Conservation (phyloP, 164 flowering plant species). For the Stephania cephalantha region DNA sequence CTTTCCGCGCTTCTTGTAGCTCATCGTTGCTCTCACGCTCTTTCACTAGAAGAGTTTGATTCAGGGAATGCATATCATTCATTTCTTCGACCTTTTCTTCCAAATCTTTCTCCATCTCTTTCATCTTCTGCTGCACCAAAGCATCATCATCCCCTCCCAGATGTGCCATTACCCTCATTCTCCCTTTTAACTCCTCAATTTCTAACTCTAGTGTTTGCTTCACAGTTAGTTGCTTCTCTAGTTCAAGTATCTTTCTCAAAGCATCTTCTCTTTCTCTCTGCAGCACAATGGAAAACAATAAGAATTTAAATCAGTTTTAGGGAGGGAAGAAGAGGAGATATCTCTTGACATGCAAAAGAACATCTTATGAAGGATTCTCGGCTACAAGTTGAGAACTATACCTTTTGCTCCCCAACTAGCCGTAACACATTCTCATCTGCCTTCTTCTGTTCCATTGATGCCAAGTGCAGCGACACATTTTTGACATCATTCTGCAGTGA, state of each 20-base stretch:
- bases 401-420: slow-evolving; percentile 70
- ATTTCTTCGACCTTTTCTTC: slow-evolving; percentile 53
- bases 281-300: slow-evolving; percentile 3
- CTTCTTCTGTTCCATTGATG: slow-evolving; percentile 56
- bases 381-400: slow-evolving; percentile 15
- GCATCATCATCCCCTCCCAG: slow-evolving; percentile 51
- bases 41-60: slow-evolving; percentile 44
- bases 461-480: slow-evolving; percentile 33
- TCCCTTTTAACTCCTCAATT: slow-evolving; percentile 57
- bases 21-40: slow-evolving; percentile 55
- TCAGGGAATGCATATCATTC: slow-evolving; percentile 30
- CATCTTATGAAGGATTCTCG: slow-evolving; percentile 20
- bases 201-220: slow-evolving; percentile 72
- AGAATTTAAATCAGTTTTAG: slow-evolving; percentile 19
- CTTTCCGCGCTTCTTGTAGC: slow-evolving; percentile 62
- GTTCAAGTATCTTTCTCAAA: slow-evolving; percentile 35
- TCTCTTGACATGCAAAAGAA: slow-evolving; percentile 23
- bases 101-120: slow-evolving; percentile 28
- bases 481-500: slow-evolving; percentile 42
- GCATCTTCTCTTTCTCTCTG: slow-evolving; percentile 69
- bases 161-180: slow-evolving; percentile 50
- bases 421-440: slow-evolving; percentile 53
- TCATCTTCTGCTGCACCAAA: slow-evolving; percentile 38
- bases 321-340: neutral
- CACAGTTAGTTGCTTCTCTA: slow-evolving; percentile 54